phyloP scores from a whole-genome alignment of 352 stramenopile species.

The Globisporangium radiosum region DNA sequence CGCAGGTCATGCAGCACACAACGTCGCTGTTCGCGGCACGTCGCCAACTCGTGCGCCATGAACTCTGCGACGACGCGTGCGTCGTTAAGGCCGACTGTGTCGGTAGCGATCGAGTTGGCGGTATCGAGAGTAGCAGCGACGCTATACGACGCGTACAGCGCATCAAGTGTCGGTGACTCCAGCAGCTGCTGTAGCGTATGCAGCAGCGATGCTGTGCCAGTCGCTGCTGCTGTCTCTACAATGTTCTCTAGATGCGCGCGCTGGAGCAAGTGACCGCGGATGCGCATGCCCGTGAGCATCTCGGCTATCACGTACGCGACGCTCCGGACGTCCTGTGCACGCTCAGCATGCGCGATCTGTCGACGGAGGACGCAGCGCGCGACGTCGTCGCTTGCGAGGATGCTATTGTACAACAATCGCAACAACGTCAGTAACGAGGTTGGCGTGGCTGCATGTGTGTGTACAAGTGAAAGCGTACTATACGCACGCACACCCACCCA shows the following conservation, averaged over 20 bases:
- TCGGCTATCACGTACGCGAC: constrained; percentile 55
- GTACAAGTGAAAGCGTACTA: too few relatives aligned
- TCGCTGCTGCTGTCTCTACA: constrained; percentile 14
- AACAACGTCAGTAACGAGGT: too few relatives aligned
- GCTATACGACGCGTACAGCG: background rate
- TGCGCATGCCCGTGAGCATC: constrained; percentile 44
- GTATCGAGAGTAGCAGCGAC: too few relatives aligned
- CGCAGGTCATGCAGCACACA: constrained; percentile 36
- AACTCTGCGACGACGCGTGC: constrained; percentile 20
- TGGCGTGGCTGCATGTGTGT: too few relatives aligned
- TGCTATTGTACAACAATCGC: constrained; percentile 3
- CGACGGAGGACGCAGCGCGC: constrained; percentile 20
- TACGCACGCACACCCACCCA: background rate
- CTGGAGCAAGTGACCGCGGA: constrained; percentile 27
- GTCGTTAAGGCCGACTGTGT: background rate
- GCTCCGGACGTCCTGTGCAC: constrained; percentile 36
- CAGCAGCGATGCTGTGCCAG: constrained; percentile 9
- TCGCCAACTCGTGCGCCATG: constrained; percentile 33
- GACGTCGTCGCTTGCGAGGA: constrained; percentile 28
- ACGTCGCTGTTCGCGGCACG: constrained; percentile 29
- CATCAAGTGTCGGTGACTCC: constrained; percentile 6
- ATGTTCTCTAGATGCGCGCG: constrained; percentile 21
- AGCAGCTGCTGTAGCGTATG: constrained; percentile 30
- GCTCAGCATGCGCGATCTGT: constrained; percentile 6
- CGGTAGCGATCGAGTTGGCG: too few relatives aligned